Evolutionary conservation across 345 rosid genomes (phyloP), one percentile per base, ranked within the genome.

Genomic region (Gossypium raimondii): DNA sequence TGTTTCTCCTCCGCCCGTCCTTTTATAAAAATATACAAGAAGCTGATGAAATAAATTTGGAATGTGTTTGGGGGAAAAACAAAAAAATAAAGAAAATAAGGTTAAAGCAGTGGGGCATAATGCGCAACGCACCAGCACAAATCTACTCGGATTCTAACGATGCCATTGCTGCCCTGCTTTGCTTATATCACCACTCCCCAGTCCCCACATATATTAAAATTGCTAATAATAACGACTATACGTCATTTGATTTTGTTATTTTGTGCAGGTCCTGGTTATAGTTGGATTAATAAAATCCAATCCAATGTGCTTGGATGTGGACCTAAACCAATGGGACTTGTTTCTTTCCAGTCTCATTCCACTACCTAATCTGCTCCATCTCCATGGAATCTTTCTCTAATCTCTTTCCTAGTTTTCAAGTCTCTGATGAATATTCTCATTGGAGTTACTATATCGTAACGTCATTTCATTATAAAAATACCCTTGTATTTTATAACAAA

Each of bases 81-180:
- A 34, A 34, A 34, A 47, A 47, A 47, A 47, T 14, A 50, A 50
- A 50, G 53, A 50, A 56, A 41, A 41, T 60, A 62, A 78, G 80
- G 80, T 72, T 75, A 77, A 71, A 72, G 25, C 50, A 47, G 55
- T 14, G 60, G 80, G 81, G 82, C 80, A 81, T 67, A 78, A 65
- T 82, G 87, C 86, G 88, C 87, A 86, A 82, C 84, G 58, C 82
- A 38, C 5, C 71, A 76, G 78, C 83, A 78, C 83, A 82, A 55
- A 62, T 74, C 84, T 80, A 85, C 88, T 82, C 84, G 90, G 89
- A 85, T 85, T 84, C 73, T 81, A 84, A 45, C 87, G 13, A 76
- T 45, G 86, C 77, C 20, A 18, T 55, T 55, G 59, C 59, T n/a
- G 58, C 8, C 68, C 24, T 57, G 73, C 83, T 67, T 81, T 75